Conservation (phyloP, 305 asterid species). For the Fraxinus xanthoxyloides region DNA sequence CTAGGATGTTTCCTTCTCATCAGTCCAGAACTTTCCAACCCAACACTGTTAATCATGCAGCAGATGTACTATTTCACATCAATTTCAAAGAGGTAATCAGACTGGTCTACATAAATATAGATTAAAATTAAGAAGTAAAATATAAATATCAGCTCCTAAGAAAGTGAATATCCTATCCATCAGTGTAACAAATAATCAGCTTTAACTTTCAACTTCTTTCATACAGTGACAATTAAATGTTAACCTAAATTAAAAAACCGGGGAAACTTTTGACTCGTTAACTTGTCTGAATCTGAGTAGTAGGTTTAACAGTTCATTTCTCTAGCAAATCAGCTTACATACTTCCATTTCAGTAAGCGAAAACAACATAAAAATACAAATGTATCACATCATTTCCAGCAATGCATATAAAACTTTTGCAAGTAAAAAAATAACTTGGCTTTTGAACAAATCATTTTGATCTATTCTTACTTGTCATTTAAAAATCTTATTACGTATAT, state of each 20-base stretch:
- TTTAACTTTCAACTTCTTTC: constrained; percentile 14
- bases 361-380: background rate
- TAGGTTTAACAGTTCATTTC: background rate
- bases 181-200: constrained; percentile 11
- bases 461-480: background rate
- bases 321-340: background rate
- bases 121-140: background rate
- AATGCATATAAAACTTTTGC: background rate
- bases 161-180: background rate
- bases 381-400: background rate
- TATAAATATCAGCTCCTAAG: background rate
- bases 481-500: background rate
- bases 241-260: background rate
- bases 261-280: background rate
- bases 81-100: background rate
- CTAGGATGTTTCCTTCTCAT: background rate
- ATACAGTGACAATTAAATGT: background rate
- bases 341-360: background rate
- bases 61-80: background rate
- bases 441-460: background rate
- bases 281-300: background rate
- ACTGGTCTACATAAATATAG: background rate
- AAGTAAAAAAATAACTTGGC: background rate
- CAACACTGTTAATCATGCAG: constrained; percentile 13
- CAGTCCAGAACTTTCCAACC: constrained; percentile 16